phyloP scores from a whole-genome alignment of 1,284 basidiomycete genomes.

The Fomitopsis pinicola region DNA sequence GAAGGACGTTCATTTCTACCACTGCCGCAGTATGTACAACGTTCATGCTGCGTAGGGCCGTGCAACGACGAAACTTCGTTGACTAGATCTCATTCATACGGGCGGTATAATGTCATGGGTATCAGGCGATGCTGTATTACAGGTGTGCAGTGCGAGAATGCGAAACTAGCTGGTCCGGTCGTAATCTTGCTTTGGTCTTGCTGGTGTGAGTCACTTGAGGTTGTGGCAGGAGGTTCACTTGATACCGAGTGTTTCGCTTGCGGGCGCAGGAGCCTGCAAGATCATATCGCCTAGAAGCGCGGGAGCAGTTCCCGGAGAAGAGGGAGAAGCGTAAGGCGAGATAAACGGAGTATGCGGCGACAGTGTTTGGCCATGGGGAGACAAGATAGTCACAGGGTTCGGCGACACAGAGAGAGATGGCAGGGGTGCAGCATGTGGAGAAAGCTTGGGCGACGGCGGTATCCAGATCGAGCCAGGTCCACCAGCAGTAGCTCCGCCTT shows the following conservation, averaged over 20 bases:
- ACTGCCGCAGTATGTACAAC: too few relatives aligned
- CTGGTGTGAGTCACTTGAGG: too few relatives aligned
- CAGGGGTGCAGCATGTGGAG: neutral
- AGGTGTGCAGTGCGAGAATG: too few relatives aligned
- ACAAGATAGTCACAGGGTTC: neutral
- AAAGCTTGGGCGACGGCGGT: neutral
- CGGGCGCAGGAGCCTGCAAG: too few relatives aligned
- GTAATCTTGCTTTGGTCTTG: neutral
- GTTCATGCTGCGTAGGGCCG: too few relatives aligned
- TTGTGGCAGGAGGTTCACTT: neutral
- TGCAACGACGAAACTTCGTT: too few relatives aligned
- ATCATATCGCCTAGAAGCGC: neutral
- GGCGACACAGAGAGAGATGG: neutral
- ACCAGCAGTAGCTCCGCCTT: neutral
- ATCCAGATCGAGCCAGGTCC: slow-evolving; percentile 2
- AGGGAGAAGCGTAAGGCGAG: neutral
- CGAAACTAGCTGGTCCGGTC: too few relatives aligned
- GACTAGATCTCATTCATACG: too few relatives aligned
- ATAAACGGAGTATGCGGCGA: neutral
- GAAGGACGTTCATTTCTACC: too few relatives aligned
- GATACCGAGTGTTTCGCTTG: neutral
- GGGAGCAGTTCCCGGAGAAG: neutral
- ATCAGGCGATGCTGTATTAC: too few relatives aligned
- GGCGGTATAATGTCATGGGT: too few relatives aligned
- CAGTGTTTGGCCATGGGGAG: neutral